These are phyloP conservation scores for Rhizophora apiculata DNA, from an alignment of 345 rosid genomes.

Conservation along the genomic window DNA sequence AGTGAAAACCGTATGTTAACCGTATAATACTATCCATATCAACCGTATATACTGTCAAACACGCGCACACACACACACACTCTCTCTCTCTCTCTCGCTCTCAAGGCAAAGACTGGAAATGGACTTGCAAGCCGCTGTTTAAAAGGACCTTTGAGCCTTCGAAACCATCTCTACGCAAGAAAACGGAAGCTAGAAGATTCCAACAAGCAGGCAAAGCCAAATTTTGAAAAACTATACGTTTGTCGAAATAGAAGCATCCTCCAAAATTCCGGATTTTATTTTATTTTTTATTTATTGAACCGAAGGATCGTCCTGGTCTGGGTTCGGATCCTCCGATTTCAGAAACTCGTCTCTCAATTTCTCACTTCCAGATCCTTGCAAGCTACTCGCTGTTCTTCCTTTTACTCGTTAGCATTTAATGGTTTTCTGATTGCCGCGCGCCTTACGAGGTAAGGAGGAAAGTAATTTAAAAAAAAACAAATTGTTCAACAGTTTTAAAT, in stretches of 20 bases:
- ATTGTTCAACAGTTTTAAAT: not conserved
- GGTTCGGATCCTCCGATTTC: constrained; percentile 34
- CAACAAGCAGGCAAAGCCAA: not conserved
- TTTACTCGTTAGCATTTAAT: constrained; percentile 14
- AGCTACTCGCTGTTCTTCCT: not conserved
- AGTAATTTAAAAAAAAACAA: too few relatives aligned
- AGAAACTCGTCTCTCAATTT: constrained; percentile 1
- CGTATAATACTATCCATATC: constrained; percentile 10
- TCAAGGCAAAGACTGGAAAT: constrained; percentile 17
- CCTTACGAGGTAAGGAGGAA: constrained; percentile 31
- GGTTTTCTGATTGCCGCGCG: constrained; percentile 41
- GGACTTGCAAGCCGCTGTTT: constrained; percentile 38
- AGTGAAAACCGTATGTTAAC: constrained; percentile 19
- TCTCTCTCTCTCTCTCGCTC: not conserved
- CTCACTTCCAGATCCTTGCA: constrained; percentile 29
- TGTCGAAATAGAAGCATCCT: not conserved
- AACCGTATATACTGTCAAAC: not conserved
- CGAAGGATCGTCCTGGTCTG: constrained; percentile 21
- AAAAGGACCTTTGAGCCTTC: constrained; percentile 11
- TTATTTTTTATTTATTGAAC: not conserved
- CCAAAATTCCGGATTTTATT: too few relatives aligned
- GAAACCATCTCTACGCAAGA: not conserved
- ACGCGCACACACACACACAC: too few relatives aligned
- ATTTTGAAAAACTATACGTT: not conserved
- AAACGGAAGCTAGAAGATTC: not conserved